A percentile compares a stretch with the other conserved stretches of the same genome.
phyloP scores from a whole-genome alignment of 2,329 filamentous ascomycete species.

The Cladosporium cucumerinum region DNA sequence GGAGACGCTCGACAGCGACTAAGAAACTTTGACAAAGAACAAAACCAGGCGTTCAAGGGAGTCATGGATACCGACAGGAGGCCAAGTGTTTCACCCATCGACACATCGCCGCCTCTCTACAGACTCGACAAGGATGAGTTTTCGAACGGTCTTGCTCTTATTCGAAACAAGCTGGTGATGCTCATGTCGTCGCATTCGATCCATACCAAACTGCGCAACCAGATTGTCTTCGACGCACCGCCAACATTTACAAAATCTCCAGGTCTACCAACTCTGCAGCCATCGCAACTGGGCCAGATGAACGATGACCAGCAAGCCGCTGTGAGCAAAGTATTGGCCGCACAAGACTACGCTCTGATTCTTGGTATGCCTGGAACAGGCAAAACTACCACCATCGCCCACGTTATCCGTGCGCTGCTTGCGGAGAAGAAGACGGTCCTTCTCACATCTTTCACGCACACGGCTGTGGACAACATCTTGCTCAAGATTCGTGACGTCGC shows the following conservation, averaged over 20 bases:
- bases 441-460: slow-evolving; percentile 93
- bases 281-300: slow-evolving; percentile 47
- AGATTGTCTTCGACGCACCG: slow-evolving; percentile 73
- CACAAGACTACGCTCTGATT: slow-evolving; percentile 92
- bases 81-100: slow-evolving; percentile 36
- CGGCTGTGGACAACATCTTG: slow-evolving; percentile 95
- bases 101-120: slow-evolving; percentile 59
- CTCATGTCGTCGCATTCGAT: slow-evolving; percentile 62
- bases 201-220: slow-evolving; percentile 59
- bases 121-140: slow-evolving; percentile 97
- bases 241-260: slow-evolving; percentile 67
- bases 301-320: slow-evolving; percentile 85
- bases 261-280: slow-evolving; percentile 17
- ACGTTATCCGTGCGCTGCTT: slow-evolving; percentile 88
- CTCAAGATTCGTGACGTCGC: slow-evolving; percentile 71
- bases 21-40: slow-evolving; percentile 68
- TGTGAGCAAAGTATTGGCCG: slow-evolving; percentile 93
- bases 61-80: slow-evolving; percentile 77
- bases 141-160: slow-evolving; percentile 92
- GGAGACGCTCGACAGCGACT: slow-evolving; percentile 79
- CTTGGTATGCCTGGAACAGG: slow-evolving; percentile 97
- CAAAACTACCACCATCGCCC: slow-evolving; percentile 96
- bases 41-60: slow-evolving; percentile 82
- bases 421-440: slow-evolving; percentile 89
- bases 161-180: slow-evolving; percentile 89